These are phyloP conservation scores for Aspergillus fischeri DNA, from an alignment of 2,329 filamentous ascomycete species.

Conservation along the genomic window DNA sequence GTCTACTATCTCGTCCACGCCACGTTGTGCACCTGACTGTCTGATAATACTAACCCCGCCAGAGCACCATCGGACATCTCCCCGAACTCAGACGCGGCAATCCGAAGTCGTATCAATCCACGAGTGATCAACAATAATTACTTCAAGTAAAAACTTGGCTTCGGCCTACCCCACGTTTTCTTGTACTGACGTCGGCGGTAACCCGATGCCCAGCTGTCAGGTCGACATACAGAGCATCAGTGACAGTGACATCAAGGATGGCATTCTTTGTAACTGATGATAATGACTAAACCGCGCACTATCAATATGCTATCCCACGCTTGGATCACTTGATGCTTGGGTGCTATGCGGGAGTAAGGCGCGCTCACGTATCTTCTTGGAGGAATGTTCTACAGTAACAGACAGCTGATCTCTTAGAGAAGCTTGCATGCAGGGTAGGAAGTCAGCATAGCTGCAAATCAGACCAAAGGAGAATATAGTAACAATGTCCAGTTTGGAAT, in stretches of 20 bases:
- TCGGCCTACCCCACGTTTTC: too few species aligned
- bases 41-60: background rate
- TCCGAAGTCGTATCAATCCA: background rate
- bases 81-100: constrained; percentile 6
- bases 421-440: background rate
- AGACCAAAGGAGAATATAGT: too few species aligned
- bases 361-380: background rate
- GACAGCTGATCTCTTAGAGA: background rate
- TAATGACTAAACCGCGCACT: background rate
- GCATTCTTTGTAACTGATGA: too few species aligned
- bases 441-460: too few species aligned
- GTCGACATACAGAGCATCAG: background rate
- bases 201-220: background rate
- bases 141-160: too few species aligned
- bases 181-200: too few species aligned
- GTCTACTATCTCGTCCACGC: too few species aligned
- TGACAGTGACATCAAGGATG: too few species aligned
- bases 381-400: background rate
- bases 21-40: too few species aligned
- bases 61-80: constrained; percentile 4
- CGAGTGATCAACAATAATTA: background rate
- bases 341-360: background rate
- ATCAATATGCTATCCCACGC: background rate
- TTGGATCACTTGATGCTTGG: background rate
- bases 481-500: too few species aligned